These are phyloP conservation scores for Mortierella sp. DNA, from an alignment of 371 early-diverging fungal species.

Conservation along the genomic window DNA sequence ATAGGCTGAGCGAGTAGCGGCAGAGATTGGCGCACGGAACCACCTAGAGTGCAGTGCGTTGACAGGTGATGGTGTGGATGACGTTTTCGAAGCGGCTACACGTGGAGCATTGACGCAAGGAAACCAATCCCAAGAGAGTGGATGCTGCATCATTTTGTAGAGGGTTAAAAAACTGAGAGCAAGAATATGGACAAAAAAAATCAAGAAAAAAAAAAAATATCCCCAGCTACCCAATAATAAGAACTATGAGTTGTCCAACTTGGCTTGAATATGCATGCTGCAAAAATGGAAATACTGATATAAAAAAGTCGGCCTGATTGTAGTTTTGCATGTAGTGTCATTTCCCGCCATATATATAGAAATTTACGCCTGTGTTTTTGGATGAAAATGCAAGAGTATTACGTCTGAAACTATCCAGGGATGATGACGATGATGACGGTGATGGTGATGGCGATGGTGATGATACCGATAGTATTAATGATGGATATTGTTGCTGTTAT, in stretches of 20 bases:
- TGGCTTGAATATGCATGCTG: neutral
- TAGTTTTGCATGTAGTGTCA: too few species aligned
- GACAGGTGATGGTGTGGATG: slow-evolving; percentile 78
- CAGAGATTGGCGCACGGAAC: slow-evolving; percentile 78
- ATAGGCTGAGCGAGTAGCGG: slow-evolving; percentile 71
- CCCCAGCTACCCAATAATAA: neutral
- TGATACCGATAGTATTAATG: too few species aligned
- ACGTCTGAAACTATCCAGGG: too few species aligned
- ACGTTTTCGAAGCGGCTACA: slow-evolving; percentile 81
- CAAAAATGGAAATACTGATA: neutral
- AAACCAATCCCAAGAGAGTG: slow-evolving; percentile 53
- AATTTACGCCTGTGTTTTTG: too few species aligned
- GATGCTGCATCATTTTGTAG: slow-evolving; percentile 48
- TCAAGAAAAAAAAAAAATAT: neutral
- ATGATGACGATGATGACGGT: too few species aligned
- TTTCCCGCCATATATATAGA: too few species aligned
- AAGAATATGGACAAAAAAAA: neutral
- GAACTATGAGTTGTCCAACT: neutral
- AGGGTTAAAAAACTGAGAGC: neutral
- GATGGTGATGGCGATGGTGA: too few species aligned
- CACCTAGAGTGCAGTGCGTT: slow-evolving; percentile 86
- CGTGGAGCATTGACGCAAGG: slow-evolving; percentile 65
- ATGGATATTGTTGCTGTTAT: neutral
- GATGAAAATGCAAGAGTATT: too few species aligned
- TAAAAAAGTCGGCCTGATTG: neutral